Conservation (phyloP, 495 filamentous ascomycete genomes). For the Penicillium nucicola region DNA sequence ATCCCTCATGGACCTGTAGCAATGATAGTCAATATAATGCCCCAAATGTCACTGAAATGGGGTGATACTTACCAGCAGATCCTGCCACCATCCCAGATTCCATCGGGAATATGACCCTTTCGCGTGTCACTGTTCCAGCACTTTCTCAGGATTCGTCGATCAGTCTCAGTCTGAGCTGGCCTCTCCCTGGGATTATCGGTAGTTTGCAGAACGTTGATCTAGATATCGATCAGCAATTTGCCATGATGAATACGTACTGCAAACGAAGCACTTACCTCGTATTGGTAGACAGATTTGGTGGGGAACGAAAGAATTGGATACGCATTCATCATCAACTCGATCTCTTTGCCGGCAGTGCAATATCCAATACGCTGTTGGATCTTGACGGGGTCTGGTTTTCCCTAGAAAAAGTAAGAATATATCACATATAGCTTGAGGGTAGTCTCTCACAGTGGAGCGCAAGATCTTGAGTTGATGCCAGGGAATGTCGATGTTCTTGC, state of each 20-base stretch:
- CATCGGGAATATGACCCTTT: constrained; percentile 50
- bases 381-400: neutral
- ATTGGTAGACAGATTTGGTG: constrained; percentile 65
- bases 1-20: constrained; percentile 33
- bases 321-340: constrained; percentile 67
- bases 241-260: neutral
- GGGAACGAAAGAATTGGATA: constrained; percentile 60
- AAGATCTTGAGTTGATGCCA: constrained; percentile 1
- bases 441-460: constrained; percentile 10
- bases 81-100: constrained; percentile 76
- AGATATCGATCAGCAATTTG: constrained; percentile 3
- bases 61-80: constrained; percentile 65
- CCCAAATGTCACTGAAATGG: neutral
- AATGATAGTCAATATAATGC: constrained; percentile 1
- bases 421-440: constrained; percentile 26
- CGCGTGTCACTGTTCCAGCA: constrained; percentile 66
- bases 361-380: constrained; percentile 29
- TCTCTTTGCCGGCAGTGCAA: constrained; percentile 54
- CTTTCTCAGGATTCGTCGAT: constrained; percentile 48
- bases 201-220: constrained; percentile 56
- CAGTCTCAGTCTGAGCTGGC: constrained; percentile 4
- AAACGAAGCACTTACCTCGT: constrained; percentile 64
- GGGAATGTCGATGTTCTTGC: constrained; percentile 7
- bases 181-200: constrained; percentile 34
- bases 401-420: neutral